Percentiles rank a stretch among this genome's conserved stretches.
These are phyloP conservation scores for Cadophora sp. DNA, from an alignment of 2,329 filamentous ascomycete species.

Conservation along the genomic window DNA sequence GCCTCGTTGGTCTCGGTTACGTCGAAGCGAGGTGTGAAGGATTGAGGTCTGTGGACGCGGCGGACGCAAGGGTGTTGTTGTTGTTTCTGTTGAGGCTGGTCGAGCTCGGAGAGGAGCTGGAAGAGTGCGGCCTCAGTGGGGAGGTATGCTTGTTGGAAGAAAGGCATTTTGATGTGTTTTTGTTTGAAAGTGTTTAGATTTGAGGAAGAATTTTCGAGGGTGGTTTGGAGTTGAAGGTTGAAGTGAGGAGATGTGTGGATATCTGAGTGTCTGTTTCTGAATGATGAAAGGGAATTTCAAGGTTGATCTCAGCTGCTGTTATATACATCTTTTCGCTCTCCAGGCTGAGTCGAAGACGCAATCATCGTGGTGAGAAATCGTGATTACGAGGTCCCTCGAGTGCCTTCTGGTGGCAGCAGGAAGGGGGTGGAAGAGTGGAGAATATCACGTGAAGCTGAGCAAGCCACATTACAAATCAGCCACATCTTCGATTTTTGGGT, in stretches of 20 bases:
- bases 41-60: conserved; percentile 44
- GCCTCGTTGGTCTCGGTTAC: conserved; percentile 70
- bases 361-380: conserved; percentile 36
- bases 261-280: conserved; percentile 32
- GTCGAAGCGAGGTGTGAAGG: conserved; percentile 79
- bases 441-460: conserved; percentile 13
- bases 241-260: conserved; percentile 11
- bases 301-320: conserved; percentile 25
- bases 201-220: conserved; percentile 21
- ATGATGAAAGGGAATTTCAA: conserved; percentile 32
- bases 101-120: conserved; percentile 67
- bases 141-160: conserved; percentile 38
- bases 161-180: conserved; percentile 37
- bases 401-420: conserved; percentile 33
- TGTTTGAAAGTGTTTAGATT: conserved; percentile 16
- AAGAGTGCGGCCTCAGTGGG: conserved; percentile 51
- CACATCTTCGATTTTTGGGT: conserved; percentile 42
- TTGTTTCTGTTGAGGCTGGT: conserved; percentile 42
- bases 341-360: conserved; percentile 36
- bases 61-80: conserved; percentile 26
- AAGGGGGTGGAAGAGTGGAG: conserved; percentile 28
- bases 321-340: conserved; percentile 29
- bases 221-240: conserved; percentile 2
- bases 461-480: conserved; percentile 43
- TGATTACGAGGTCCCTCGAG: conserved; percentile 29